These are phyloP conservation scores for Camillea tinctor DNA, from an alignment of 2,329 filamentous ascomycete genomes.

Conservation along the genomic window DNA sequence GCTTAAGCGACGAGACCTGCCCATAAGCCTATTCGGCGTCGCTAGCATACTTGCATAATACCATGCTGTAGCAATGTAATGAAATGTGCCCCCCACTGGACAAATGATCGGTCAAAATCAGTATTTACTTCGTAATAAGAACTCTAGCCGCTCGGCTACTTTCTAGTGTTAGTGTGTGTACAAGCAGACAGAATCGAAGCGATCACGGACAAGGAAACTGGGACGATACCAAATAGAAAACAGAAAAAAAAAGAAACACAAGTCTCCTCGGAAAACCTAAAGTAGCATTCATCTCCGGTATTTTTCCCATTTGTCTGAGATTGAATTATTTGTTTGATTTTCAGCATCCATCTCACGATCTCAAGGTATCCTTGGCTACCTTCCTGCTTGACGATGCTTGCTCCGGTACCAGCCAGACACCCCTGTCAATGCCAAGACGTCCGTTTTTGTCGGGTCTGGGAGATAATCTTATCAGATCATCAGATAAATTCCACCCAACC, in stretches of 20 bases:
- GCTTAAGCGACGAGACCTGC: too few relatives aligned
- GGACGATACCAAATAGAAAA: neutral
- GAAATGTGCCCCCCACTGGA: neutral
- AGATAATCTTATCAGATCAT: slow-evolving; percentile 30
- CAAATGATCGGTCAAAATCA: neutral
- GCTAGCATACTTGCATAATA: too few relatives aligned
- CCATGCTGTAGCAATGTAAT: neutral
- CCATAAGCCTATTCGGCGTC: too few relatives aligned
- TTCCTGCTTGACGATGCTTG: neutral
- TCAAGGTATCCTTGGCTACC: neutral
- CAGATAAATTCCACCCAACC: slow-evolving; percentile 9
- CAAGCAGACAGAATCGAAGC: neutral
- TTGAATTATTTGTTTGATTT: neutral
- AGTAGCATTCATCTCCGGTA: neutral
- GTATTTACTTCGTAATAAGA: neutral
- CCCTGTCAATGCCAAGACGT: slow-evolving; percentile 20
- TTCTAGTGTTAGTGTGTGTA: neutral
- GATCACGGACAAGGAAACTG: neutral
- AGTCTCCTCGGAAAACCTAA: neutral
- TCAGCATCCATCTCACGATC: neutral
- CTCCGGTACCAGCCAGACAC: neutral
- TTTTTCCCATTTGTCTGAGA: neutral
- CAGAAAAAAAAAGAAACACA: neutral
- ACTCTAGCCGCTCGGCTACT: neutral
- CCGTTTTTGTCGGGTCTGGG: slow-evolving; percentile 10